Percentiles rank a stretch among this genome's conserved stretches.
phyloP scores from a whole-genome alignment of 164 flowering plant genomes.

The Paratinospora sagittata region DNA sequence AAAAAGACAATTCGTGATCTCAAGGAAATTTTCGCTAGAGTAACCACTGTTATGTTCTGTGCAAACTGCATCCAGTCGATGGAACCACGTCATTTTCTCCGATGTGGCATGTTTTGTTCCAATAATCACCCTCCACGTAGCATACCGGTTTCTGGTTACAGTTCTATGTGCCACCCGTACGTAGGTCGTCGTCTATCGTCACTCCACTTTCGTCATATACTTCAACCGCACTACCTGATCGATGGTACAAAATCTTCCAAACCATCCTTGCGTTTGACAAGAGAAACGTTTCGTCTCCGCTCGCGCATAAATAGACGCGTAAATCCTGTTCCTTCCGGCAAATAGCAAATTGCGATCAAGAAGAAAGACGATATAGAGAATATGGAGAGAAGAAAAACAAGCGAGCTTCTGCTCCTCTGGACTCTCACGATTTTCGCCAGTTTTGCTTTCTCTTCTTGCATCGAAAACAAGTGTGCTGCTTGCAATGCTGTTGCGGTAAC shows the following conservation, averaged over 20 bases:
- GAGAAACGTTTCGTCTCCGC: not conserved
- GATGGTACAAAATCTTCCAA: too few relatives aligned
- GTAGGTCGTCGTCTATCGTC: not conserved
- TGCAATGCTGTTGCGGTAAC: conserved; percentile 82
- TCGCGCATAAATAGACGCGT: not conserved
- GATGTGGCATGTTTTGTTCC: not conserved
- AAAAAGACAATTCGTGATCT: too few relatives aligned
- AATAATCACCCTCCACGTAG: not conserved
- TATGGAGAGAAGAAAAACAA: conserved; percentile 16
- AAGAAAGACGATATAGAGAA: not conserved
- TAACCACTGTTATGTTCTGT: not conserved
- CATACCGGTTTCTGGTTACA: not conserved
- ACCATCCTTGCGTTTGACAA: too few relatives aligned
- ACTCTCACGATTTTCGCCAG: conserved; percentile 21
- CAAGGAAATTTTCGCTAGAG: too few relatives aligned
- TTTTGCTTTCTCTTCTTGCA: conserved; percentile 23
- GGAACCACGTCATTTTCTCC: conserved; percentile 1
- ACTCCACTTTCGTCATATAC: not conserved
- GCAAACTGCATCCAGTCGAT: not conserved
- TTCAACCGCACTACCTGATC: too few relatives aligned
- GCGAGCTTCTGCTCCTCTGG: conserved; percentile 17
- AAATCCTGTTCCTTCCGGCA: not conserved
- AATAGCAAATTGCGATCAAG: not conserved
- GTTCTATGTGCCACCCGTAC: not conserved
- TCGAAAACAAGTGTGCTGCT: conserved; percentile 85